Evolutionary conservation across 2,329 filamentous ascomycete genomes (phyloP).

Genomic region (Colletotrichum sp.): DNA sequence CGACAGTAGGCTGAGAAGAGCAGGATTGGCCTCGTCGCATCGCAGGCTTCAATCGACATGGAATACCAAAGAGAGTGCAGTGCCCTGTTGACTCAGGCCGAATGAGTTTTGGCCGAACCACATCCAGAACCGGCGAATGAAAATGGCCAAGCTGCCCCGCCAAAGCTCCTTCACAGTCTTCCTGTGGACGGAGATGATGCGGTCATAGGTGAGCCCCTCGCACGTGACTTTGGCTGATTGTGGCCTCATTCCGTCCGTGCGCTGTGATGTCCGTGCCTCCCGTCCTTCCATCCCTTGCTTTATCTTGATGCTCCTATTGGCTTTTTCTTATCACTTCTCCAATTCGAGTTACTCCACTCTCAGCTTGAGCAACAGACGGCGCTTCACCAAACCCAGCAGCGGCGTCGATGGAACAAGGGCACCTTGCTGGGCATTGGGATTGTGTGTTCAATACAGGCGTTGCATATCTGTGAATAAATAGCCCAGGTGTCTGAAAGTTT

Average conservation of each 20-base stretch:
- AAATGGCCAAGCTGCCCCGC: conserved; percentile 7
- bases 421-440: neutral
- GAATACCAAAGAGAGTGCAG: neutral
- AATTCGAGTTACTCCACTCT: neutral
- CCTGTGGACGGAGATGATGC: neutral
- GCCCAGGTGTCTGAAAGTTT: neutral
- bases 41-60: neutral
- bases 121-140: conserved; percentile 10
- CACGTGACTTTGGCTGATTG: neutral
- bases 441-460: neutral
- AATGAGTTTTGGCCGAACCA: neutral
- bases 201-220: neutral
- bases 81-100: conserved; percentile 17
- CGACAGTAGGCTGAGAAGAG: neutral
- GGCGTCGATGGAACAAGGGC: neutral
- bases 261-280: neutral
- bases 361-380: neutral
- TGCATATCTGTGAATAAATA: neutral
- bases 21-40: neutral
- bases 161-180: neutral
- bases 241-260: neutral
- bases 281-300: neutral
- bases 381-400: neutral
- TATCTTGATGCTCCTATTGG: neutral
- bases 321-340: neutral